phyloP scores from a whole-genome alignment of 148 eudicot species.

The Pouteria glomerata region DNA sequence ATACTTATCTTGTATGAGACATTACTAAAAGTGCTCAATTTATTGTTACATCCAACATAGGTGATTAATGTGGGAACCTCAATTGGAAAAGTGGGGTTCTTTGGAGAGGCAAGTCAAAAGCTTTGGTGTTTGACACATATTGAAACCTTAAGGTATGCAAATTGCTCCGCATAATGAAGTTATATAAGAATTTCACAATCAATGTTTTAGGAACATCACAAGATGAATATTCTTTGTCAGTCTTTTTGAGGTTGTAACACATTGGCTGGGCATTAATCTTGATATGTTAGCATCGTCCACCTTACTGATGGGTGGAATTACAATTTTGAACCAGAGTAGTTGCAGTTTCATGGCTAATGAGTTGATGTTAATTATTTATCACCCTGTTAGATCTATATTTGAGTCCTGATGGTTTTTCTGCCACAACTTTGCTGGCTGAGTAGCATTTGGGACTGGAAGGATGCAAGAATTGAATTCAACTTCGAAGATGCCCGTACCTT shows the following conservation, averaged over 20 bases:
- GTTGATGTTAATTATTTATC: neutral
- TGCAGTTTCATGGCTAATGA: slow-evolving; percentile 9
- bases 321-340: neutral
- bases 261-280: too few relatives aligned
- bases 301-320: neutral
- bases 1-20: too few relatives aligned
- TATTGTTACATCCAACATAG: slow-evolving; percentile 27
- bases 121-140: slow-evolving; percentile 93
- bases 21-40: too few relatives aligned
- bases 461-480: slow-evolving; percentile 48
- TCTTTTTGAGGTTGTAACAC: neutral
- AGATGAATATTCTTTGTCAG: neutral
- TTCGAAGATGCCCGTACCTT: slow-evolving; percentile 69
- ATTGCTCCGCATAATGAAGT: neutral
- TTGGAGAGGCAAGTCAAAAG: slow-evolving; percentile 58
- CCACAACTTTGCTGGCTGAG: slow-evolving; percentile 8
- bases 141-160: slow-evolving; percentile 80
- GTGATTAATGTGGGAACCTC: slow-evolving; percentile 93
- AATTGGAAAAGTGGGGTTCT: slow-evolving; percentile 80
- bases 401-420: slow-evolving; percentile 13
- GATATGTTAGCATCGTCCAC: neutral
- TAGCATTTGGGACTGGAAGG: slow-evolving; percentile 90
- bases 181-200: neutral
- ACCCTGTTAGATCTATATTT: neutral
- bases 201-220: neutral